These are phyloP conservation scores for Fusarium sp. DNA, from an alignment of 2,329 filamentous ascomycete genomes.

Conservation along the genomic window DNA sequence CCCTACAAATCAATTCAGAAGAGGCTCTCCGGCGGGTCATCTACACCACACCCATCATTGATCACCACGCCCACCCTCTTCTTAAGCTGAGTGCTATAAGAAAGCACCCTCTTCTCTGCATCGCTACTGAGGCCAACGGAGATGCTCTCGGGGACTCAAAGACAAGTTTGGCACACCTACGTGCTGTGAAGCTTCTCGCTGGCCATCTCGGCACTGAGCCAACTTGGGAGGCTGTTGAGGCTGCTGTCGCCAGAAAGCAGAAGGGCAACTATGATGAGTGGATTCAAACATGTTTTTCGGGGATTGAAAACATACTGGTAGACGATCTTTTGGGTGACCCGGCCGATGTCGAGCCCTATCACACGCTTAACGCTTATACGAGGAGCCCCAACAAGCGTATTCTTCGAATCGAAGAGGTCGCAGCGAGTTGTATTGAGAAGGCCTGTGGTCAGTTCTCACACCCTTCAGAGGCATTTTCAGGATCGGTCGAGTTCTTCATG, in stretches of 20 bases:
- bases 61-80: conserved; percentile 80
- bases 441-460: conserved; percentile 53
- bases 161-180: conserved; percentile 76
- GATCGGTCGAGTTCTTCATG: conserved; percentile 55
- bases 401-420: conserved; percentile 81
- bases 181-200: conserved; percentile 77
- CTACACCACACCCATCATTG: conserved; percentile 73
- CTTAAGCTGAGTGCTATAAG: conserved; percentile 65
- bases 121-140: conserved; percentile 80
- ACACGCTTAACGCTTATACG: conserved; percentile 76
- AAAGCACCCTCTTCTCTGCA: conserved; percentile 66
- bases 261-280: conserved; percentile 66
- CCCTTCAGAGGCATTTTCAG: conserved; percentile 47
- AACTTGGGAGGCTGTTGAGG: conserved; percentile 70
- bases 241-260: conserved; percentile 58
- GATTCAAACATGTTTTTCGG: conserved; percentile 74
- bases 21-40: conserved; percentile 57
- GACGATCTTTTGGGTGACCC: conserved; percentile 77
- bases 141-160: conserved; percentile 73
- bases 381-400: conserved; percentile 76
- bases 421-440: conserved; percentile 70
- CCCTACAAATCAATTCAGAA: conserved; percentile 30
- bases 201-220: conserved; percentile 72
- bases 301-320: conserved; percentile 81
- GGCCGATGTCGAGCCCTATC: conserved; percentile 69